Base-by-base conservation (phyloP, 345 rosid species). In the Pugionium dolabratum region DNA sequence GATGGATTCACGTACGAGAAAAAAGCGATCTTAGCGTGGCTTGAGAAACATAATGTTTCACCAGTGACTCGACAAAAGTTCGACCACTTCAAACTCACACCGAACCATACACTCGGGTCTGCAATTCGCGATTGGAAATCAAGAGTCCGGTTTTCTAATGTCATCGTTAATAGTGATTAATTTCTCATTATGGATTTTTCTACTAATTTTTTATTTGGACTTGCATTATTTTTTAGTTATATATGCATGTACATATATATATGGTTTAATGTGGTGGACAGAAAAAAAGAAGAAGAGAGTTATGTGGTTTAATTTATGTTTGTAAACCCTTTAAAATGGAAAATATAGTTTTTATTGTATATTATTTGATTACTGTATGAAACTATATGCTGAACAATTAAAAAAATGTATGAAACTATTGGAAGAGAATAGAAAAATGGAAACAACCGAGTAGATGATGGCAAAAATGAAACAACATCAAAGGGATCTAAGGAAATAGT, bases 1-100 rank as follows among this genome's bases (percentile, higher is more conserved):
- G 96, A 92, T 79, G 96, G 98, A 53, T 89, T 85, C 75, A 84
- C 93, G 2, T 92, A 89, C 11, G 96, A 92, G 83, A 84, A 66
- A 42, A 70, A 76, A 79, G 95, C 93, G 28, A 89, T 92, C 10
- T 70, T 80, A 77, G 85, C 86, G 0, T 92, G 96, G 96, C 80
- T 84, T 47, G 91, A 66, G 73, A 89, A 73, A 76, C 89, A 86
- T 73, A 75, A 79, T 6, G 73, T 85, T 44, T 92, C 98, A 59
- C 95, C 95, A 1, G 91, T 84, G 63, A 82, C 95, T 67, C 81
- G 80, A 78, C 76, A 74, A 65, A 69, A 67, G 78, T 79, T 92
- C 42, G 81, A 76, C 57, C 85, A 89, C 71, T 60, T 76, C 9
- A 35, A 46, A 46, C 66, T 87, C 7, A 80, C 78, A 70, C 93